phyloP scores from a whole-genome alignment of 83 land plant species.

The Thuja plicata region DNA sequence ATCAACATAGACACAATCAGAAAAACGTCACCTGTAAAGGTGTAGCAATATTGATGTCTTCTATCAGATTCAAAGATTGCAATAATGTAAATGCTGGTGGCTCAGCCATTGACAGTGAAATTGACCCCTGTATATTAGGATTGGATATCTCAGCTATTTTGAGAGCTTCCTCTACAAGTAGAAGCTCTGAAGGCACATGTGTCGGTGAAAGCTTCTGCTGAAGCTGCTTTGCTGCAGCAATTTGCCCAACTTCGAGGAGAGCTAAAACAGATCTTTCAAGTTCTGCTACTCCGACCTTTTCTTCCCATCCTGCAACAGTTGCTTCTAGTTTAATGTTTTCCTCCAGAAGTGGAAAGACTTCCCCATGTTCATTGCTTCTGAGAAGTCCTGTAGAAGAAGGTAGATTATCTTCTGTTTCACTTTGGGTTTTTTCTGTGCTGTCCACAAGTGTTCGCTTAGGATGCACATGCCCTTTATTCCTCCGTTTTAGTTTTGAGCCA shows the following conservation, averaged over 20 bases:
- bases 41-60: conserved; percentile 31
- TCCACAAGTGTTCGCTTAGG: conserved; percentile 44
- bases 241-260: conserved; percentile 93
- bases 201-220: conserved; percentile 88
- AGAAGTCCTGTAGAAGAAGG: conserved; percentile 13
- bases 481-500: conserved; percentile 56
- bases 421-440: conserved; percentile 24
- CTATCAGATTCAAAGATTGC: conserved; percentile 35
- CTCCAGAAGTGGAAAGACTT: conserved; percentile 37
- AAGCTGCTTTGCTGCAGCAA: conserved; percentile 92
- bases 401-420: conserved; percentile 42
- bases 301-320: conserved; percentile 81
- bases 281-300: conserved; percentile 85
- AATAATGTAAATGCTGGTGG: conserved; percentile 48
- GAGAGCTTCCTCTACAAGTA: conserved; percentile 77
- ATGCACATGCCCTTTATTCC: conserved; percentile 45
- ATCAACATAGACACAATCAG: not conserved
- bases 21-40: conserved; percentile 66
- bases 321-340: conserved; percentile 50
- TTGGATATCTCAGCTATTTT: conserved; percentile 67
- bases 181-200: conserved; percentile 72
- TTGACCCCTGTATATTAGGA: conserved; percentile 43
- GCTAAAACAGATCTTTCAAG: conserved; percentile 92
- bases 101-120: conserved; percentile 50
- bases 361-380: conserved; percentile 20